These are phyloP conservation scores for Claviceps capensis DNA, from an alignment of 2,329 filamentous ascomycete genomes.

Conservation along the genomic window DNA sequence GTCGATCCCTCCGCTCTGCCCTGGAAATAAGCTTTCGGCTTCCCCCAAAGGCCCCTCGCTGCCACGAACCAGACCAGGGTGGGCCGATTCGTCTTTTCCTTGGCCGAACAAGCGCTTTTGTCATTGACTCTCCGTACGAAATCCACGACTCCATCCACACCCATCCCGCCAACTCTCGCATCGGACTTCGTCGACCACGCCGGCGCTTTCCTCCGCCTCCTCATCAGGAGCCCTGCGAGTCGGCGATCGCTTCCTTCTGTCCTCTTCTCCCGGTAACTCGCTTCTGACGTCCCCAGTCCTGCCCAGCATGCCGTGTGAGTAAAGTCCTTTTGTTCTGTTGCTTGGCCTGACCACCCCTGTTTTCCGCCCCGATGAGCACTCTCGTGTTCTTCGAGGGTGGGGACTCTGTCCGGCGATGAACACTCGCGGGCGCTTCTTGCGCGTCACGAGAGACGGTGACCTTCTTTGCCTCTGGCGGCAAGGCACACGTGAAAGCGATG, in stretches of 20 bases:
- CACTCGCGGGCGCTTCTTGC: not conserved
- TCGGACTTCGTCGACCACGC: not conserved
- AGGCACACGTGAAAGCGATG: not conserved
- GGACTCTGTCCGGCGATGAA: not conserved
- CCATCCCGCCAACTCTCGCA: not conserved
- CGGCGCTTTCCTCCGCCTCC: conserved; percentile 5
- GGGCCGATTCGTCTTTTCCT: not conserved
- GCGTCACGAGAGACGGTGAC: not conserved
- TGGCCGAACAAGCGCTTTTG: not conserved
- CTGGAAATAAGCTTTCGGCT: no score
- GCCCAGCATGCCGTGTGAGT: conserved; percentile 26
- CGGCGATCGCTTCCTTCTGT: not conserved
- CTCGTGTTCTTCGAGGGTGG: not conserved
- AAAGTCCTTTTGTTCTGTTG: not conserved
- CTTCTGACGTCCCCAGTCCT: conserved; percentile 12
- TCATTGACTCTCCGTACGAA: not conserved
- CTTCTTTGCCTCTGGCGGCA: not conserved
- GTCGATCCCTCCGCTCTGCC: no score
- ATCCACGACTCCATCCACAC: conserved; percentile 3
- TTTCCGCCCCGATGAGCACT: conserved; percentile 4
- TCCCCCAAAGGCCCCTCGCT: no score
- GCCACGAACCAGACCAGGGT: not conserved
- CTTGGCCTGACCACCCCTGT: not conserved
- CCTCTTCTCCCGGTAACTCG: conserved; percentile 8
- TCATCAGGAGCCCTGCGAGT: conserved; percentile 8